These are phyloP conservation scores for Gossypium schwendimanii DNA, from an alignment of 441 rosid species.

Conservation along the genomic window DNA sequence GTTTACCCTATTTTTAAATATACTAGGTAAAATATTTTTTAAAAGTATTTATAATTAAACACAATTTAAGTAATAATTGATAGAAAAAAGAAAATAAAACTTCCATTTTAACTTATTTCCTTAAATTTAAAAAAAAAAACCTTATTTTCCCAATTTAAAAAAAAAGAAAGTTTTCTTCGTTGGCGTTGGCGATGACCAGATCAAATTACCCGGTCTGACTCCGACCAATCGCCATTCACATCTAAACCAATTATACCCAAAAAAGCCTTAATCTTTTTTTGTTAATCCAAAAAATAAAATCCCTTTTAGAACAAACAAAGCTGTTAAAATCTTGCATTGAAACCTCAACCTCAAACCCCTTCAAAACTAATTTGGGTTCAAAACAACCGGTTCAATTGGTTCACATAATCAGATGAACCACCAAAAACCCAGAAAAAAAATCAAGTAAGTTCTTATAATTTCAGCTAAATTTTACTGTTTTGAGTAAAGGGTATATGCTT, in stretches of 20 bases:
- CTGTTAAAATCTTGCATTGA: background rate
- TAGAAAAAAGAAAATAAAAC: background rate
- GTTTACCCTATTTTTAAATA: too few relatives aligned
- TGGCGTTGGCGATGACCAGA: background rate
- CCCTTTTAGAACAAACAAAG: background rate
- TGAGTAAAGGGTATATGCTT: background rate
- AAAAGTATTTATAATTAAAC: too few relatives aligned
- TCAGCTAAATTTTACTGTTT: background rate
- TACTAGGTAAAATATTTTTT: too few relatives aligned
- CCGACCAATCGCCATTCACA: background rate
- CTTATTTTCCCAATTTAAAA: background rate
- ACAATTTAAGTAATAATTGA: background rate
- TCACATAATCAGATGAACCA: constrained; percentile 1
- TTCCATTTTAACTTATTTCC: too few relatives aligned
- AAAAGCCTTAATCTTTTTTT: background rate
- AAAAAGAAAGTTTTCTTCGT: background rate
- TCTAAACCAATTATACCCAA: background rate
- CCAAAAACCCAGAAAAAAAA: background rate
- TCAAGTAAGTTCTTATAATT: constrained; percentile 6
- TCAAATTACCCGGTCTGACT: constrained; percentile 3
- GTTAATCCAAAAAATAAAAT: background rate
- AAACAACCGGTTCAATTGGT: constrained; percentile 5
- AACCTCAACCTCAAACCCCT: background rate
- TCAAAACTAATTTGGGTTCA: background rate
- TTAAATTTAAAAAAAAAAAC: background rate